Percentiles rank a stretch among this genome's conserved stretches.
These are phyloP conservation scores for Limnanthes douglasii DNA, from an alignment of 345 rosid genomes.

Conservation along the genomic window DNA sequence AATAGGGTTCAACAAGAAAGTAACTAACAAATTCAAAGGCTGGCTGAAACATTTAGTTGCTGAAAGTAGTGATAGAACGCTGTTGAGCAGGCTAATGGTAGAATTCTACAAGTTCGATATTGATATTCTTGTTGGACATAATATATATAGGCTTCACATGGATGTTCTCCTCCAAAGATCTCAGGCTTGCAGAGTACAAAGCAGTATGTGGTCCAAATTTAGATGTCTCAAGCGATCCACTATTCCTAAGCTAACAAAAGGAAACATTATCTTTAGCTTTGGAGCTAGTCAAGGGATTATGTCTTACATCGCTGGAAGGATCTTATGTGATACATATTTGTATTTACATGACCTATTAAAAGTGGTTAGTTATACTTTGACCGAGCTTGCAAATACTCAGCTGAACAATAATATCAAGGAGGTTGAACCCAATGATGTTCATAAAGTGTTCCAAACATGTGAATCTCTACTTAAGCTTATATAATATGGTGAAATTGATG, in stretches of 20 bases:
- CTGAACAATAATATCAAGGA: constrained; percentile 80
- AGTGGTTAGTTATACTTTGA: constrained; percentile 96
- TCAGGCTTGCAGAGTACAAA: constrained; percentile 83
- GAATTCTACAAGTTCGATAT: constrained; percentile 78
- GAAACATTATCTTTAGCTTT: constrained; percentile 57
- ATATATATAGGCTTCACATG: constrained; percentile 92
- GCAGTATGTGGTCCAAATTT: constrained; percentile 95
- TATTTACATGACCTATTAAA: constrained; percentile 80
- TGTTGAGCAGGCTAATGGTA: constrained; percentile 75
- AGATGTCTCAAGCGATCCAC: constrained; percentile 89
- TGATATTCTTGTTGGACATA: constrained; percentile 95
- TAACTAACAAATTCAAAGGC: constrained; percentile 62
- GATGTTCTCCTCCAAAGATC: constrained; percentile 91
- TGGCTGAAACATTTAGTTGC: constrained; percentile 50
- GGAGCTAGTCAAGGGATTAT: constrained; percentile 93
- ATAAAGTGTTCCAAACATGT: constrained; percentile 70
- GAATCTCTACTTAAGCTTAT: constrained; percentile 73
- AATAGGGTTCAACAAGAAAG: constrained; percentile 89
- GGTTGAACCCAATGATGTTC: constrained; percentile 62
- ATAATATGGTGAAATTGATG: constrained; percentile 95
- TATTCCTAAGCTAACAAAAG: constrained; percentile 84
- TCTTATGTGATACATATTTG: constrained; percentile 82
- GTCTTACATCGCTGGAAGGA: constrained; percentile 93
- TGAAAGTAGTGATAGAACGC: constrained; percentile 96
- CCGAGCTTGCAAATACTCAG: constrained; percentile 82